phyloP scores from a whole-genome alignment of 495 filamentous ascomycete genomes.

The Trichoderma reesei region DNA sequence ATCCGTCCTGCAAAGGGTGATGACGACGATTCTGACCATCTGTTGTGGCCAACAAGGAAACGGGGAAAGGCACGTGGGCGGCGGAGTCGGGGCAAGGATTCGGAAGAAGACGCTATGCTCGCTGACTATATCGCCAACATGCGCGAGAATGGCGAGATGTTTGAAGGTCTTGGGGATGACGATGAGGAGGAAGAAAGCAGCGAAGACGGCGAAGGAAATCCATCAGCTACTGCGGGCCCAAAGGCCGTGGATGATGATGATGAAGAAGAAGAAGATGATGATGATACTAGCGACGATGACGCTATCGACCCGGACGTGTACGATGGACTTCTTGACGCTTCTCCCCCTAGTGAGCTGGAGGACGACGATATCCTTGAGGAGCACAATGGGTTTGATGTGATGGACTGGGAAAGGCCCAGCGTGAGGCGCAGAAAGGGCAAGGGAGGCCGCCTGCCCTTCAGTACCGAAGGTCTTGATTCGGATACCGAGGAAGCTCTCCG shows the following conservation, averaged over 20 bases:
- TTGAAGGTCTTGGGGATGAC: background rate
- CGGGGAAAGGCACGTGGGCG: background rate
- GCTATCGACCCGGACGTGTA: too few species aligned
- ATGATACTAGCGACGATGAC: too few species aligned
- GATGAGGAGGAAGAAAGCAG: background rate
- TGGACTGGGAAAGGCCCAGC: constrained; percentile 65
- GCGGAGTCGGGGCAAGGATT: constrained; percentile 10
- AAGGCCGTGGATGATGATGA: background rate
- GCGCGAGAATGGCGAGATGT: constrained; percentile 26
- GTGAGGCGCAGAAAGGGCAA: constrained; percentile 44
- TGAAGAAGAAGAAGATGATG: constrained; percentile 10
- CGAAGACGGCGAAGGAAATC: background rate
- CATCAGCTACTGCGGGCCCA: background rate
- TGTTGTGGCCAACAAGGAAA: background rate
- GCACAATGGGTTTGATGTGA: constrained; percentile 62
- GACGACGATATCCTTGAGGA: background rate
- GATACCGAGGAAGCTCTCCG: constrained; percentile 58
- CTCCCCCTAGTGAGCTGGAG: background rate
- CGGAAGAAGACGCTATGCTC: constrained; percentile 44
- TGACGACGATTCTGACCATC: constrained; percentile 9
- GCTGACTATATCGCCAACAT: constrained; percentile 76
- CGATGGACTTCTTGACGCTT: background rate
- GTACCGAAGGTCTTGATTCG: constrained; percentile 57
- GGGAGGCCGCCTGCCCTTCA: constrained; percentile 40
- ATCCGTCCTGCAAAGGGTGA: constrained; percentile 2